Percentiles rank a stretch among this genome's conserved stretches.
These are phyloP conservation scores for Xylariaceae sp. DNA, from an alignment of 2,329 filamentous ascomycete genomes.

Conservation along the genomic window DNA sequence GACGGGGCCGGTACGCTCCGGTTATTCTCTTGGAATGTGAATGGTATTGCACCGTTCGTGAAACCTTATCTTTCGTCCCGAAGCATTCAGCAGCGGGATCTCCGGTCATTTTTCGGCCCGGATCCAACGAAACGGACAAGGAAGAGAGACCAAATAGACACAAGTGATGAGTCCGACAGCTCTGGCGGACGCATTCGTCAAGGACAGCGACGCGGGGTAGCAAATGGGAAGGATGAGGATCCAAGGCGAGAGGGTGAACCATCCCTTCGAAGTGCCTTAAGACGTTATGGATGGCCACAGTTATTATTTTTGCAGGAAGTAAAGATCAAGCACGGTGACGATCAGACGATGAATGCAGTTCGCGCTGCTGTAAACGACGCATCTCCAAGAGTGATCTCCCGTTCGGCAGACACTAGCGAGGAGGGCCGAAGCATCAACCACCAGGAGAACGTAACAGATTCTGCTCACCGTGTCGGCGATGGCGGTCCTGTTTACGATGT, in stretches of 20 bases:
- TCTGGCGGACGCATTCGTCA: background rate
- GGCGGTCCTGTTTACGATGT: constrained; percentile 39
- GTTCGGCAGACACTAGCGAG: background rate
- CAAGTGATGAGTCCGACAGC: constrained; percentile 40
- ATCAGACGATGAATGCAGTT: constrained; percentile 5
- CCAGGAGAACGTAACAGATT: no score
- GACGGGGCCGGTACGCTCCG: background rate
- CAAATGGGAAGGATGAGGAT: background rate
- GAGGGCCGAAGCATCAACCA: background rate
- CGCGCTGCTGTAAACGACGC: constrained; percentile 3
- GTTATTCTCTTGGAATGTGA: constrained; percentile 17
- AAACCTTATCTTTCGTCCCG: background rate
- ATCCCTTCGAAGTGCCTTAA: constrained; percentile 4
- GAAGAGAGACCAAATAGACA: constrained; percentile 51
- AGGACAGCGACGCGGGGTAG: background rate
- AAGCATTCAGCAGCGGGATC: background rate
- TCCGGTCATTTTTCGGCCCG: constrained; percentile 6
- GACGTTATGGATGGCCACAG: constrained; percentile 8
- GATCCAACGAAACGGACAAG: constrained; percentile 34
- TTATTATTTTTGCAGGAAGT: constrained; percentile 15
- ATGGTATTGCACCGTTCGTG: constrained; percentile 11
- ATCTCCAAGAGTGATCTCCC: background rate
- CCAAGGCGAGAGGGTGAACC: constrained; percentile 3
- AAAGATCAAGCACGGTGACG: constrained; percentile 14
- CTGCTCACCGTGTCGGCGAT: background rate